Evolutionary conservation across 1,284 basidiomycete species (phyloP).

Genomic region (Boletus mariae): DNA sequence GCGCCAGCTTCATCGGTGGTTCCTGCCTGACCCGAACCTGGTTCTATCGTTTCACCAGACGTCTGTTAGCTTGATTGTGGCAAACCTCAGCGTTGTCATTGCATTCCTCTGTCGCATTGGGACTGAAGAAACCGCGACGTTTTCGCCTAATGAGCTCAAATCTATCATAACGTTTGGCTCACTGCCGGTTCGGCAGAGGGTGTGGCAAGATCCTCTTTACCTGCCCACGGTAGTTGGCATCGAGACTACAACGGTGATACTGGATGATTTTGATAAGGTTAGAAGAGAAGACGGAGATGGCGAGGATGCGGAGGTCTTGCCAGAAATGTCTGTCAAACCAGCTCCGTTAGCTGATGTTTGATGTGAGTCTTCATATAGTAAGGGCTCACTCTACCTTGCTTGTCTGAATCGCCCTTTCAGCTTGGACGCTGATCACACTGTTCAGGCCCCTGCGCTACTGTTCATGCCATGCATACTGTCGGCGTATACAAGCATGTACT

Average conservation of each 20-base stretch:
- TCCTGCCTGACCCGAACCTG: not conserved
- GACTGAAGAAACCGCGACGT: conserved; percentile 2
- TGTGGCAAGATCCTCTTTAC: not conserved
- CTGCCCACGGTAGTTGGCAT: not conserved
- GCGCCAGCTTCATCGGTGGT: not conserved
- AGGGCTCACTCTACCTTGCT: not conserved
- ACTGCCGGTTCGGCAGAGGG: conserved; percentile 1
- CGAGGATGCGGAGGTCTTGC: not conserved
- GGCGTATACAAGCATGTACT: not conserved
- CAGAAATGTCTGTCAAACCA: not conserved
- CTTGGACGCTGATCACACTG: not conserved
- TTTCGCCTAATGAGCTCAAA: not conserved
- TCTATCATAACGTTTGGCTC: conserved; percentile 6
- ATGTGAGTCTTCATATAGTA: not conserved
- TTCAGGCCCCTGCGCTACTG: not conserved
- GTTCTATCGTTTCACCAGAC: not conserved
- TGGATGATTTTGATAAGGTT: not conserved
- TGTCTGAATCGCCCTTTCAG: not conserved
- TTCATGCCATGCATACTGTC: not conserved
- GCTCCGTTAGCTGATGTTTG: not conserved
- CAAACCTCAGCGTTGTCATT: conserved; percentile 3
- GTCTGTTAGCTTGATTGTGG: conserved; percentile 4
- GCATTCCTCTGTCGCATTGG: conserved; percentile 6
- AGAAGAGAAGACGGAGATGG: not conserved
- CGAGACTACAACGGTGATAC: conserved; percentile 1